Percentiles rank a stretch among this genome's conserved stretches.
Conservation (phyloP, 768 basidiomycete genomes). For the Pleurotus salmoneostramineus region DNA sequence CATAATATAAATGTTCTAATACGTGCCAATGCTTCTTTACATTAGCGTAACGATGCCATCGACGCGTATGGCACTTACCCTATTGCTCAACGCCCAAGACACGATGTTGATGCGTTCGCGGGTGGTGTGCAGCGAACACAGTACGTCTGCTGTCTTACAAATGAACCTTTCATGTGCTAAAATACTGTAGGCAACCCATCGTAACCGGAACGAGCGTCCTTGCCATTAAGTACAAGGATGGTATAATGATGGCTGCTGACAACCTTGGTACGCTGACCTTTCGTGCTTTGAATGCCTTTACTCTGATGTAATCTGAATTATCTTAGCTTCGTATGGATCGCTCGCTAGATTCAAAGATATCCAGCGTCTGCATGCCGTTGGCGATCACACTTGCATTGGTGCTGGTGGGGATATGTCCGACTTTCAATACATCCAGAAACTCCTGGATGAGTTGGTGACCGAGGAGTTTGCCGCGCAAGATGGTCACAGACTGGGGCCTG, state of each 20-base stretch:
- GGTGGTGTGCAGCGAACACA: conserved; percentile 79
- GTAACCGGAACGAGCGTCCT: conserved; percentile 97
- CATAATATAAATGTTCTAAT: neutral
- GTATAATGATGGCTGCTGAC: conserved; percentile 98
- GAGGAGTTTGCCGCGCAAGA: conserved; percentile 83
- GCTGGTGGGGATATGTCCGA: conserved; percentile 97
- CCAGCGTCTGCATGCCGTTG: conserved; percentile 82
- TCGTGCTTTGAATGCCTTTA: neutral
- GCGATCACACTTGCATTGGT: conserved; percentile 81
- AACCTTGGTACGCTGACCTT: conserved; percentile 68
- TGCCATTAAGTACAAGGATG: conserved; percentile 92
- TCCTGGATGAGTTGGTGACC: conserved; percentile 73
- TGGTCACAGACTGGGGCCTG: conserved; percentile 78
- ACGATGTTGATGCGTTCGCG: conserved; percentile 51
- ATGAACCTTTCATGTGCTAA: neutral
- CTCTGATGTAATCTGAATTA: neutral
- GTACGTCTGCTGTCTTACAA: conserved; percentile 31
- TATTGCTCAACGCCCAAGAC: conserved; percentile 54
- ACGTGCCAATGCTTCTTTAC: neutral
- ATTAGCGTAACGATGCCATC: conserved; percentile 67
- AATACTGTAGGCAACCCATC: conserved; percentile 69
- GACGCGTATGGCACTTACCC: conserved; percentile 81
- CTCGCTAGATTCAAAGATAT: conserved; percentile 96
- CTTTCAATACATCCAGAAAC: conserved; percentile 86
- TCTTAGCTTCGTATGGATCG: conserved; percentile 89